phyloP scores from a whole-genome alignment of 345 rosid species.

The Psidium guajava region DNA sequence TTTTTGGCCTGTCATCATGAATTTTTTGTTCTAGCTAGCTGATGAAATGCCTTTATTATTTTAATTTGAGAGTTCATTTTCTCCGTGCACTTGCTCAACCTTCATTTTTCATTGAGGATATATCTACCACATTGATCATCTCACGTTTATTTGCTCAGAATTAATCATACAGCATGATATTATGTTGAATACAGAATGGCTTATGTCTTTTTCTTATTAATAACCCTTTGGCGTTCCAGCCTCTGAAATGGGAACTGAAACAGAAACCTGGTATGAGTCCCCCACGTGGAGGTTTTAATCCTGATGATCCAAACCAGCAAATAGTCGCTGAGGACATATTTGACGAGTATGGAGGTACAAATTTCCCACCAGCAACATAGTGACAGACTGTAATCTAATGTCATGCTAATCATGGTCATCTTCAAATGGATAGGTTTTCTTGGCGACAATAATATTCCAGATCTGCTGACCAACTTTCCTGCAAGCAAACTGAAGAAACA shows the following conservation, averaged over 20 bases:
- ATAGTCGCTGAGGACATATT: conserved; percentile 95
- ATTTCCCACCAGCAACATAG: neutral
- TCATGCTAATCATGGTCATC: neutral
- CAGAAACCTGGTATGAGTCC: conserved; percentile 96
- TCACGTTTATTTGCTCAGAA: neutral
- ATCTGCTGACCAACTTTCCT: conserved; percentile 38
- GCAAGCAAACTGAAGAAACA: conserved; percentile 30
- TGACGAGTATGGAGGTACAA: conserved; percentile 89
- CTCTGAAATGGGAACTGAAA: conserved; percentile 95
- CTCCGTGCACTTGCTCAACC: neutral
- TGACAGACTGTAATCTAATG: neutral
- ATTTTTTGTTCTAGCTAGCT: neutral
- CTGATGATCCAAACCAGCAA: conserved; percentile 90
- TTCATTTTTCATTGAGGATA: neutral
- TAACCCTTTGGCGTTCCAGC: conserved; percentile 24
- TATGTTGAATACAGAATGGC: neutral
- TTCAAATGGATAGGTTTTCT: conserved; percentile 57
- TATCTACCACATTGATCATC: neutral
- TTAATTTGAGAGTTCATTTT: neutral
- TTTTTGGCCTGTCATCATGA: neutral
- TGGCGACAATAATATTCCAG: conserved; percentile 43
- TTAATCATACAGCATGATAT: neutral
- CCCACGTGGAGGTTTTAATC: conserved; percentile 93
- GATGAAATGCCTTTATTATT: neutral
- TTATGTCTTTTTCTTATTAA: neutral